Base-by-base conservation (phyloP, 163 green algal genomes). In the Chloroidium sp. region DNA sequence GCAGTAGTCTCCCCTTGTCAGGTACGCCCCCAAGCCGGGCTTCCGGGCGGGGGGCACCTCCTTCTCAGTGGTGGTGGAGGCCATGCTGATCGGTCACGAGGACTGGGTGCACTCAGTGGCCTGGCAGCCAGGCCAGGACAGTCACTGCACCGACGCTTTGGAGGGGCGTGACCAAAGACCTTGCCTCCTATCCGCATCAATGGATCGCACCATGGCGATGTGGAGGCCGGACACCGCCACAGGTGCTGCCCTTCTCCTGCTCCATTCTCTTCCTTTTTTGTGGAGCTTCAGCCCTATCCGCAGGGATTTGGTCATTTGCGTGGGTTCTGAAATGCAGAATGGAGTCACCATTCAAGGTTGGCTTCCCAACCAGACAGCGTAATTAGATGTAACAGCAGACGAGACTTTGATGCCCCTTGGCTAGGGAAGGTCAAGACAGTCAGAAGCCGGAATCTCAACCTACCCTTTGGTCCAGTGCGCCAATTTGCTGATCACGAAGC, bases 181-280 rank as follows among this genome's bases (percentile, higher is more conserved):
- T 75, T 92, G 74, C 68, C 90, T 99, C 75, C 91, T 99, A 62
- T 95, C 92, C 1, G 89, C 93, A 2, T 98, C 93, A 36, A 98
- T 98, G 93, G 96, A 99, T 85, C 88, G 96, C 6, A 97, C 92
- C 62, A 97, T 99, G 92, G 92, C 96, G 83, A 72, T 99, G 0
- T 99, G 96, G 96, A 72, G 82, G 4, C 90, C 87, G 3, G 91
- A 97, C 69, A 69, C 78, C n/a, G 72, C 79, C 8, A 84, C 82
- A 81, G 81, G 88, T 90, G 64, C 61, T 75, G 59, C 57, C 13
- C 1, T 36, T 36, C 36, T 36, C 36, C 36, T 36, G 36, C 36
- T 36, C 36, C 36, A 36, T 36, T 36, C 36, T 36, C 36, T 36
- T 36, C 36, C 36, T 36, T 36, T 36, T 36, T 36, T 36, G 36